Percentiles rank a stretch among this genome's conserved stretches.
Conservation (phyloP, 208 protist genomes). For the Phytomonas francai region DNA sequence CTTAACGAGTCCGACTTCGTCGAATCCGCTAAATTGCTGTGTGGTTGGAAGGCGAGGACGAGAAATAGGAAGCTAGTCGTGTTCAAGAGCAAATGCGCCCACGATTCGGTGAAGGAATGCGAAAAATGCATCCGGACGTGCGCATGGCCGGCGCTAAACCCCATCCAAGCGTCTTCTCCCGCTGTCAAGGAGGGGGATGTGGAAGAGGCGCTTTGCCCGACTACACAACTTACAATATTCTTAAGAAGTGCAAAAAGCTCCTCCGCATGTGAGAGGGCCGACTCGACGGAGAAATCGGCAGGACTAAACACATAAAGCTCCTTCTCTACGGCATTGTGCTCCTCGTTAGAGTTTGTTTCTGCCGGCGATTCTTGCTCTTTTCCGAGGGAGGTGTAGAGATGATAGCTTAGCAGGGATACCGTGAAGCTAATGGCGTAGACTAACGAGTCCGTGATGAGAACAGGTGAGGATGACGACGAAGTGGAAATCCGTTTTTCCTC, state of each 20-base stretch:
- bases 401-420: conserved; percentile 41
- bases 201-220: too few species aligned
- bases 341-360: not conserved
- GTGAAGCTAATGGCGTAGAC: conserved; percentile 75
- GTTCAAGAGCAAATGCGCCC: conserved; percentile 33
- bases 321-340: not conserved
- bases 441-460: conserved; percentile 52
- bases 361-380: conserved; percentile 4
- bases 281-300: too few species aligned
- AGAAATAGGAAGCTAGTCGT: conserved; percentile 16
- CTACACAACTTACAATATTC: too few species aligned
- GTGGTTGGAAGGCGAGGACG: conserved; percentile 3
- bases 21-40: not conserved
- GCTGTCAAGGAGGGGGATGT: too few species aligned
- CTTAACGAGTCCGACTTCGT: not conserved
- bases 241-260: too few species aligned
- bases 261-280: too few species aligned
- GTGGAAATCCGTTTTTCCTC: not conserved
- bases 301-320: too few species aligned
- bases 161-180: conserved; percentile 24
- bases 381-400: conserved; percentile 21
- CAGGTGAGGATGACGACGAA: too few species aligned
- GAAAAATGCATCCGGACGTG: conserved; percentile 22
- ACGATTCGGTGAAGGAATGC: conserved; percentile 33
- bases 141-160: conserved; percentile 16